Evolutionary conservation across 129 eudicot species (phyloP).

Genomic region (Heracleum sosnowskyi): DNA sequence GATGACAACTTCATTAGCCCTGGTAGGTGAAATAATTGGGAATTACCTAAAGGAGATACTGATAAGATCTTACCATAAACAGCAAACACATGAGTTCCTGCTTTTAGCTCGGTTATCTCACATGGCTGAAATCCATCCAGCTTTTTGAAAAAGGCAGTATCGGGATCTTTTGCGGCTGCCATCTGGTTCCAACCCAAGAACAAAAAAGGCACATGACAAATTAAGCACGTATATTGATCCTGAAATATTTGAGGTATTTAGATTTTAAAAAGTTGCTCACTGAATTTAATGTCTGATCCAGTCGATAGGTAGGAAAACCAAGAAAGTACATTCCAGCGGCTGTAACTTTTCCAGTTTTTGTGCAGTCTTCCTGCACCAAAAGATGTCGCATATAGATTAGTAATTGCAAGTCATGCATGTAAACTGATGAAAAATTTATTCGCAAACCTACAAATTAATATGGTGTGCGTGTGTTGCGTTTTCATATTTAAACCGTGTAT

Average conservation of each 20-base stretch:
- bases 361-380: slow-evolving; percentile 67
- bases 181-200: slow-evolving; percentile 35
- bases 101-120: slow-evolving; percentile 83
- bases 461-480: background rate
- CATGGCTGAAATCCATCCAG: slow-evolving; percentile 96
- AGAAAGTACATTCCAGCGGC: slow-evolving; percentile 97
- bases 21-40: background rate
- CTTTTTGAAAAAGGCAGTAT: slow-evolving; percentile 78
- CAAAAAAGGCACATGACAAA: slow-evolving; percentile 9
- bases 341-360: slow-evolving; percentile 81
- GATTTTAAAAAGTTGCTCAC: slow-evolving; percentile 33
- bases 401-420: background rate
- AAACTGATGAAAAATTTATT: background rate
- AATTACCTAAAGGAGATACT: background rate
- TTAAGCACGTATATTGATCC: background rate
- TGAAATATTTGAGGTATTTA: background rate
- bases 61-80: slow-evolving; percentile 54
- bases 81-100: slow-evolving; percentile 82
- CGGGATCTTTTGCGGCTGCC: slow-evolving; percentile 81
- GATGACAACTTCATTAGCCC: background rate
- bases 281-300: slow-evolving; percentile 57
- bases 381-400: background rate
- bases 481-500: background rate
- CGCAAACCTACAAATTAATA: background rate
- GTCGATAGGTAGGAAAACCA: slow-evolving; percentile 86